Evolutionary conservation across 441 rosid genomes (phyloP), one percentile per base, ranked within the genome.

Genomic region (Gossypium trilobum): DNA sequence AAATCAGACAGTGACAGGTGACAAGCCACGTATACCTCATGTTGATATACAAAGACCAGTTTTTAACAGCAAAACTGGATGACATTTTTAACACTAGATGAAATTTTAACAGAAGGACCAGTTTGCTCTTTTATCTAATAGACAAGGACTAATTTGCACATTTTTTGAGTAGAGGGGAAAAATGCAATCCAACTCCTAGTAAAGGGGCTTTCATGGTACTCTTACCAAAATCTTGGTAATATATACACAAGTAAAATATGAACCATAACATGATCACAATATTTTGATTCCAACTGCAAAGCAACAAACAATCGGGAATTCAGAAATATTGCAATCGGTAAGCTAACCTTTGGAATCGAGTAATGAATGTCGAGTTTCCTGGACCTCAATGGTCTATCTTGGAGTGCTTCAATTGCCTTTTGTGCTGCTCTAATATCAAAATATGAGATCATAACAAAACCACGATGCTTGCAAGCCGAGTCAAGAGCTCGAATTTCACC

Each of bases 341-440:
- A 36, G 19, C 76, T 57, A 19, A 88, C 93, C 86, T 88, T 87
- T 8, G 88, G 86, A 74, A 71, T 76, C 33, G 83, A 80, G 80
- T 84, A 83, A 70, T 73, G 89, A 76, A 88, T 82, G 73, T 87
- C 89, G 79, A 88, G 88, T 62, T 83, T 84, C 68, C 81, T 74
- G 27, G 83, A 80, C 79, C 83, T 81, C 73, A 84, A 66, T 36
- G 80, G 76, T 80, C 75, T 82, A 61, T 73, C 79, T 71, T 88
- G 88, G 75, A 88, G 93, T 11, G 82, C 68, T 72, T 78, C 78
- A 80, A 82, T 79, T 56, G 91, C 93, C 71, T 83, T 84, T 66
- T 76, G 78, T 56, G 93, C 83, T 57, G 88, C 89, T 72, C 91
- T 85, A 78, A 84, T 77, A 74, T 87, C 89, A 83, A 79, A 84